phyloP scores from a whole-genome alignment of 108 stramenopile genomes.

The Pseudonitzschia multistriata region DNA sequence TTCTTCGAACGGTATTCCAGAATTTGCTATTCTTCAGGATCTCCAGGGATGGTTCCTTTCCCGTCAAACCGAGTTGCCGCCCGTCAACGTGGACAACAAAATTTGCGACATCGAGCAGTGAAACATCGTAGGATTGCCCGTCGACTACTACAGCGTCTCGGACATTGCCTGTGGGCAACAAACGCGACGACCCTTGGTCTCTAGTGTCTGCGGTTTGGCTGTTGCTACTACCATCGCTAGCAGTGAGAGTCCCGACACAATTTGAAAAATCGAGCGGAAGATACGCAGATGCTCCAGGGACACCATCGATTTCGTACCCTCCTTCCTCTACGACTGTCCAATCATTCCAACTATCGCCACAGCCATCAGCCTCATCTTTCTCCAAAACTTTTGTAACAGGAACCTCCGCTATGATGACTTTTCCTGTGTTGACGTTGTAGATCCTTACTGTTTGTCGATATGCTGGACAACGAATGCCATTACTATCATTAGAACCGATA shows the following conservation, averaged over 20 bases:
- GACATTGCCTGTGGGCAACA: not conserved
- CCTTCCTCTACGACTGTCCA: slow-evolving; percentile 1
- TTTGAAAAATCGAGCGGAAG: slow-evolving; percentile 12
- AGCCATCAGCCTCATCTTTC: not conserved
- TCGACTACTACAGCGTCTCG: slow-evolving; percentile 4
- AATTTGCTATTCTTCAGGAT: not conserved
- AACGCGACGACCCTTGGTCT: not conserved
- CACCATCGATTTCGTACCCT: not conserved
- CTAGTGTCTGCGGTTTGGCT: no score
- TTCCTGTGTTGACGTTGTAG: not conserved
- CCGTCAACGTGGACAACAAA: slow-evolving; percentile 3
- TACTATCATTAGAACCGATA: not conserved
- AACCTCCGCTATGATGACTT: slow-evolving; percentile 5
- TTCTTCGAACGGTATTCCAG: slow-evolving; percentile 9
- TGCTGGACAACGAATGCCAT: no score
- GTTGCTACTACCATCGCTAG: not conserved
- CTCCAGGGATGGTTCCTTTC: not conserved
- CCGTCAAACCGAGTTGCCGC: not conserved
- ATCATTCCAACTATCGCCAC: not conserved
- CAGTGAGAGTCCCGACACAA: slow-evolving; percentile 1
- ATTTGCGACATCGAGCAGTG: not conserved
- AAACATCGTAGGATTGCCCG: not conserved
- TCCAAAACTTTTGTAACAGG: not conserved
- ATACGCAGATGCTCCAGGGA: not conserved
- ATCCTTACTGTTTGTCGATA: not conserved